These are phyloP conservation scores for Orychophragmus violaceus DNA, from an alignment of 345 rosid genomes.

Conservation along the genomic window DNA sequence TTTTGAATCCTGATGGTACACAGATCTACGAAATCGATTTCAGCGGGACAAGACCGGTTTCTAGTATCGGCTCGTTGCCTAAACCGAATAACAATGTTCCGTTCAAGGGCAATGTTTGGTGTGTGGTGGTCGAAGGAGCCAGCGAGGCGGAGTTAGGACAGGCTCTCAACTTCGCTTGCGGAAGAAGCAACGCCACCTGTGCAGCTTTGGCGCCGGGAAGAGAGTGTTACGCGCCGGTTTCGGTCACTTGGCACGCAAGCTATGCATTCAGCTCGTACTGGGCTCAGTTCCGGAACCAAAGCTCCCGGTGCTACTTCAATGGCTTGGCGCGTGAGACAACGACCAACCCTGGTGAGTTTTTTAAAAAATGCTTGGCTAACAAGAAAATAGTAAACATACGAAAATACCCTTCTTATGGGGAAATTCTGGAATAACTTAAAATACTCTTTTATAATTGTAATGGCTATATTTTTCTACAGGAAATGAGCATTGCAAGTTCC, in stretches of 20 bases:
- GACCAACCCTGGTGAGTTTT: slow-evolving; percentile 52
- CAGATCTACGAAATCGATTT: slow-evolving; percentile 45
- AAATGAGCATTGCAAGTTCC: slow-evolving; percentile 26
- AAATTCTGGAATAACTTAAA: background rate
- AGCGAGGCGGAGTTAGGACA: slow-evolving; percentile 30
- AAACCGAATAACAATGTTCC: slow-evolving; percentile 40
- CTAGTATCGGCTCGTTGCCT: slow-evolving; percentile 39
- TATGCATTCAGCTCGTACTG: slow-evolving; percentile 76
- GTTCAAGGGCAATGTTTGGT: slow-evolving; percentile 57
- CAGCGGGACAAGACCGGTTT: slow-evolving; percentile 32
- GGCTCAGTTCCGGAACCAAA: slow-evolving; percentile 49
- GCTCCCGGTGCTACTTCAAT: slow-evolving; percentile 60
- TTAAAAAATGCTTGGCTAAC: background rate
- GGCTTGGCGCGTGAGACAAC: slow-evolving; percentile 61
- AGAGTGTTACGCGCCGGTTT: slow-evolving; percentile 53
- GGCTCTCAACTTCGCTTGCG: slow-evolving; percentile 43
- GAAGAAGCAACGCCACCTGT: slow-evolving; percentile 45
- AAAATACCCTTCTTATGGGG: background rate
- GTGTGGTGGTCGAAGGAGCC: slow-evolving; percentile 43
- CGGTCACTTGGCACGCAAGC: slow-evolving; percentile 50
- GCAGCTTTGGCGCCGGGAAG: slow-evolving; percentile 45
- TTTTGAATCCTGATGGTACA: slow-evolving; percentile 41
- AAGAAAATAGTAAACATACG: background rate
- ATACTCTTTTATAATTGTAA: background rate
- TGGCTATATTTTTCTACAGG: slow-evolving; percentile 5